Evolutionary conservation across 129 eudicot genomes (phyloP).

Genomic region (Glebionis coronaria): DNA sequence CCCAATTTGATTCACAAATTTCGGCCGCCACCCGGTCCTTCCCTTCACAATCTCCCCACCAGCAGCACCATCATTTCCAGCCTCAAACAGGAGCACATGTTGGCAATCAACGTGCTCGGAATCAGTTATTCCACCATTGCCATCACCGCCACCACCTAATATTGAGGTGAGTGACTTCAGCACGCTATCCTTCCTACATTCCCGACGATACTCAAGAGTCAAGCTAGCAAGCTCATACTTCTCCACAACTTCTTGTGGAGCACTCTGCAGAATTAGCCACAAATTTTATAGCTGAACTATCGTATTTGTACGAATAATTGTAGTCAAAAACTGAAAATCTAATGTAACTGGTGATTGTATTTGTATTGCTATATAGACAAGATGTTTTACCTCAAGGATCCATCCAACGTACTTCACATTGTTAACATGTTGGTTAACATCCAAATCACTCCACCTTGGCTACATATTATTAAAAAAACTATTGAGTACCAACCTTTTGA

Average conservation of each 20-base stretch:
- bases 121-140: conserved; percentile 21
- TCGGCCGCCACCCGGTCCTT: conserved; percentile 82
- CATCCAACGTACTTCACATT: conserved; percentile 87
- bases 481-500: neutral
- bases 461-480: conserved; percentile 17
- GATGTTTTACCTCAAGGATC: conserved; percentile 72
- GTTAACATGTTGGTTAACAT: conserved; percentile 91
- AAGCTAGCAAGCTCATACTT: conserved; percentile 79
- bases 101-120: conserved; percentile 65
- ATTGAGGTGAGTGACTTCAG: conserved; percentile 76
- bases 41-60: conserved; percentile 84
- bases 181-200: conserved; percentile 88
- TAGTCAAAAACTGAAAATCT: no score
- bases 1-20: conserved; percentile 34
- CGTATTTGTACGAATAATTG: no score
- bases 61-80: conserved; percentile 28
- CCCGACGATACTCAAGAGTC: conserved; percentile 92
- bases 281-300: neutral
- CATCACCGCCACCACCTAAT: conserved; percentile 27
- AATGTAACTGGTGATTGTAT: neutral
- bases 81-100: conserved; percentile 72
- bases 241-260: conserved; percentile 71
- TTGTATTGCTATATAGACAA: neutral
- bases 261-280: conserved; percentile 56
- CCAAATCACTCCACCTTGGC: conserved; percentile 91